Evolutionary conservation across 768 basidiomycete genomes (phyloP), one percentile per base, ranked within the genome.

Genomic region (Kwoniella dejecticola): DNA sequence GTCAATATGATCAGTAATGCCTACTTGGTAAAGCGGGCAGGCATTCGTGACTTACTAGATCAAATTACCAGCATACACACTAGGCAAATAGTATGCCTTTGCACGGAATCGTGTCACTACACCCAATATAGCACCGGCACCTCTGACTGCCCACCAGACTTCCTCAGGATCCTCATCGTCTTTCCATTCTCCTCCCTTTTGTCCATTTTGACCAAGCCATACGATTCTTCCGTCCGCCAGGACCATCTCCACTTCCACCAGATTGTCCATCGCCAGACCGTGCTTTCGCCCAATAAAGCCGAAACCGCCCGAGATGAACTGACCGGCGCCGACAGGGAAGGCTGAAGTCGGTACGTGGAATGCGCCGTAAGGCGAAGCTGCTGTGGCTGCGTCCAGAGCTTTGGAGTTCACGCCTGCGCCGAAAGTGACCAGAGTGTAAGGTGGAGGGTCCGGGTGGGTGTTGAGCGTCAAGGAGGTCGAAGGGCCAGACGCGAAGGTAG

Each of bases 201-300:
- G 80, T 40, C 88, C 87, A 4, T 83, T 82, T 70, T 92, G 86
- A 65, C 83, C 90, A 5, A 88, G 85, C 61, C 88, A 83, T 21
- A 91, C 83, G 46, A 96, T 88, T n/a, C 85, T 81, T 4, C 93
- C 93, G 77, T 95, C 91, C 3, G 91, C 89, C 17, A 93, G 83
- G 1, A 96, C 93, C 80, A 93, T 87, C 79, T 97, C 93, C 0
- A 89, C 88, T 72, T 96, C 92, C 4, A 94, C 88, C 24, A 95
- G 80, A 73, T 89, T 90, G 76, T 97, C 93, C 73, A 92, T 85
- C 60, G 90, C 92, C 56, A 96, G 81, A 5, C 93, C 93, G 64
- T 88, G 85, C 68, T 91, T 79, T 52, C 93, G 84, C 52, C 89
- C 87, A 44, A 93, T 81, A 80, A 95, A 87, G 1, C 93, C 93